Evolutionary conservation across 1,139 yeast genomes (phyloP), one percentile per base, ranked within the genome.

Genomic region (Meyerozyma smithsonii): DNA sequence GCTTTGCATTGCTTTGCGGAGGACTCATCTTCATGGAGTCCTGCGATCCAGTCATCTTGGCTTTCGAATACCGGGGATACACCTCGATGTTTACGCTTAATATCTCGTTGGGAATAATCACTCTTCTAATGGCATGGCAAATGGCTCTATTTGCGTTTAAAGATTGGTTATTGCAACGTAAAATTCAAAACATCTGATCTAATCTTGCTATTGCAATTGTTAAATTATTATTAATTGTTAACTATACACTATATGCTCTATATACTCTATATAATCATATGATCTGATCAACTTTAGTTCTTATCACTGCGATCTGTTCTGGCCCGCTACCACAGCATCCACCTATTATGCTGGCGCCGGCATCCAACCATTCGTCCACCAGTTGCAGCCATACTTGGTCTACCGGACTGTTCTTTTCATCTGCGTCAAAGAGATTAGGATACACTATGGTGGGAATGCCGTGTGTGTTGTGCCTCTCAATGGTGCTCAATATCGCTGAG

Each of bases 21-120:
- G 98, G 98, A 5, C 60, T 85, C 48, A 82, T 92, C 19, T 92
- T 92, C 58, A 88, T 90, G 90, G 89, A 88, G 61, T 82, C 94
- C 43, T 85, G 95, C 37, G 89, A 85, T 53, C 94, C 94, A 47
- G 78, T 88, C 5, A 79, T 92, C 21, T 79, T 78, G 49, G 88
- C 89, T 15, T 72, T 90, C 65, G 92, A 90, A 50, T 90, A 83
- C 61, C 74, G 90, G 55, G 96, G 96, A 1, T 72, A 81, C 45
- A 88, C 94, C 28, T 72, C 86, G 40, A 90, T 92, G 97, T 90
- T 92, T 62, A 85, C 92, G 0, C 76, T 90, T 54, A 90, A 89
- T 57, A 75, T 92, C 32, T 77, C 84, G 44, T 85, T 92, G 46
- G 97, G 98, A 6, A 45, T 80, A 32, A 72, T 84, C 25, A 77